Conservation (phyloP, 2,329 filamentous ascomycete species). For the Fusarium kyushuense region DNA sequence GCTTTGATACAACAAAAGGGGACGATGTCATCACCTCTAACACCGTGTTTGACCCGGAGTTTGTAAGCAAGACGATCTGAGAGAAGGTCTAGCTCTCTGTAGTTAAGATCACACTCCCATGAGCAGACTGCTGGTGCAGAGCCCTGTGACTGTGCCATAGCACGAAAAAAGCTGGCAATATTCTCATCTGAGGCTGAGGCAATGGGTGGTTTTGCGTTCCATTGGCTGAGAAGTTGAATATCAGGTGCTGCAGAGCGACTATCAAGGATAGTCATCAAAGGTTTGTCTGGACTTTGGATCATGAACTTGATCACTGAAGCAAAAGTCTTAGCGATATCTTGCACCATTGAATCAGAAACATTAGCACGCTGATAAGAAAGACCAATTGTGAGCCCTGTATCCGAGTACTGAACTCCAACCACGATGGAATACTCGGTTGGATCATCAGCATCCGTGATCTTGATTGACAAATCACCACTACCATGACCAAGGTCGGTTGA, state of each 20-base stretch:
- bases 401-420: slow-evolving; percentile 3
- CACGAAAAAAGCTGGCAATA: not conserved
- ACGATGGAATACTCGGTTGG: not conserved
- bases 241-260: not conserved
- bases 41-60: not conserved
- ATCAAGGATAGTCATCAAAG: not conserved
- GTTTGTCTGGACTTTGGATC: not conserved
- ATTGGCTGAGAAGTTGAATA: not conserved
- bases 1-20: not conserved
- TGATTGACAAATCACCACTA: not conserved
- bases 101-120: not conserved
- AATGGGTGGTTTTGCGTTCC: not conserved
- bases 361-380: not conserved
- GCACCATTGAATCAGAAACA: not conserved
- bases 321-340: not conserved
- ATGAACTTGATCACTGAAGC: not conserved
- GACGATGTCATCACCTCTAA: not conserved
- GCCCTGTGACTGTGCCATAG: not conserved
- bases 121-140: not conserved
- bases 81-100: not conserved
- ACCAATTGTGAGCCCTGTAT: not conserved
- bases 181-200: not conserved
- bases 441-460: not conserved
- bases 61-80: not conserved
- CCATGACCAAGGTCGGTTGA: not conserved